phyloP scores from a whole-genome alignment of 2,329 filamentous ascomycete species.

The Lecanicillium sp. region DNA sequence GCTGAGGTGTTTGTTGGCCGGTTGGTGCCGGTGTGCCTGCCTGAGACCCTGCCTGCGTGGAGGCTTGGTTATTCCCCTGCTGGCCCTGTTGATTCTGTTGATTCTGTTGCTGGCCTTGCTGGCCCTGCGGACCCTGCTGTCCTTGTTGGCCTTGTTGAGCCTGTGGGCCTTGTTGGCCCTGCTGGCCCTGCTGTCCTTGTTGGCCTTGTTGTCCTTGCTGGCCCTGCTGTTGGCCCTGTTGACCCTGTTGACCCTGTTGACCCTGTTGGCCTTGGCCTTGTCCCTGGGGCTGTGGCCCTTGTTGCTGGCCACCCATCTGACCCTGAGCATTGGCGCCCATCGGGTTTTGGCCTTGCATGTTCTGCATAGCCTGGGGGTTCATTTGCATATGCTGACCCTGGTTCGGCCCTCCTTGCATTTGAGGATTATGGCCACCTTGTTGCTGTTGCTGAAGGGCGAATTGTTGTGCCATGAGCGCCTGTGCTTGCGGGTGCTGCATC shows the following conservation, averaged over 20 bases:
- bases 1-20: slow-evolving; percentile 40
- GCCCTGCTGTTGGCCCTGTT: slow-evolving; percentile 21
- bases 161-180: slow-evolving; percentile 15
- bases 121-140: slow-evolving; percentile 21
- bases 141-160: slow-evolving; percentile 12
- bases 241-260: slow-evolving; percentile 13
- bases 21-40: slow-evolving; percentile 31
- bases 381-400: slow-evolving; percentile 40
- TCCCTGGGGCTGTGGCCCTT: slow-evolving; percentile 15
- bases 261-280: slow-evolving; percentile 16
- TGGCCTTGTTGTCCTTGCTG: slow-evolving; percentile 19
- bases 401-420: slow-evolving; percentile 31
- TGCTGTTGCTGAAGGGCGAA: slow-evolving; percentile 34
- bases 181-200: slow-evolving; percentile 15
- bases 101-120: slow-evolving; percentile 23
- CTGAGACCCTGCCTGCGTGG: slow-evolving; percentile 32
- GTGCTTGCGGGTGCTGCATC: slow-evolving; percentile 14
- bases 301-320: slow-evolving; percentile 12
- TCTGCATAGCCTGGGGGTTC: slow-evolving; percentile 37
- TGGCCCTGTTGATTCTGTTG: slow-evolving; percentile 27
- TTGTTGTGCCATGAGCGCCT: slow-evolving; percentile 33
- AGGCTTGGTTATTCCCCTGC: neutral
- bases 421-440: slow-evolving; percentile 25
- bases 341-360: slow-evolving; percentile 24
- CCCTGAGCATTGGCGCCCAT: slow-evolving; percentile 13